Evolutionary conservation across 257 asterid genomes (phyloP).

Genomic region (Nicotiana attenuata): DNA sequence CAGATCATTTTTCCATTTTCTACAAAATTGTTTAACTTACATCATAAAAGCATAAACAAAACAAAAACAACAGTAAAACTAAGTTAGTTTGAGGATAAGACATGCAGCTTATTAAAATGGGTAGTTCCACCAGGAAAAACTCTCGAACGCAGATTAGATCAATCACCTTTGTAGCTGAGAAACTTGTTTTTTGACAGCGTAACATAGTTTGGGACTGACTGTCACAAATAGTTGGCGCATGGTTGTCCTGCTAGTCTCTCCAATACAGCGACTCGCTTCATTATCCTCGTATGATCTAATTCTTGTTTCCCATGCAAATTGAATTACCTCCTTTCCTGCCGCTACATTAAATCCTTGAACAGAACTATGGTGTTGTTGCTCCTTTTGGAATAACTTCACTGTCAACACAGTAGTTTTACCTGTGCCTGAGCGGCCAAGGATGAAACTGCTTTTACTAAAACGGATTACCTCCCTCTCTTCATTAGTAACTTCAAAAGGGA

Average conservation of each 20-base stretch:
- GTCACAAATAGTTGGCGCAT: conserved; percentile 66
- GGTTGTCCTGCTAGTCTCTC: conserved; percentile 13
- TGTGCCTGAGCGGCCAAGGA: conserved; percentile 70
- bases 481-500: conserved; percentile 65
- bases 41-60: neutral
- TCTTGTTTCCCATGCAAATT: neutral
- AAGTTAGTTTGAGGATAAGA: neutral
- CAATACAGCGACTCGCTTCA: neutral
- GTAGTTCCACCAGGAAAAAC: neutral
- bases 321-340: neutral
- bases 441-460: conserved; percentile 43
- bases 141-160: neutral
- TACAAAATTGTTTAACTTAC: neutral
- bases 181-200: conserved; percentile 58
- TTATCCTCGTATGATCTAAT: neutral
- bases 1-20: neutral
- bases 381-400: conserved; percentile 42
- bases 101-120: neutral
- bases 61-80: neutral
- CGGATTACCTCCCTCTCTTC: conserved; percentile 49
- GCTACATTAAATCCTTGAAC: conserved; percentile 19
- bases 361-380: conserved; percentile 39
- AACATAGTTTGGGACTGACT: conserved; percentile 60
- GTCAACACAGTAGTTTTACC: conserved; percentile 66
- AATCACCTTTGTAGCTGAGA: conserved; percentile 48